phyloP scores from a whole-genome alignment of 768 basidiomycete genomes.

The Serendipita vermifera region DNA sequence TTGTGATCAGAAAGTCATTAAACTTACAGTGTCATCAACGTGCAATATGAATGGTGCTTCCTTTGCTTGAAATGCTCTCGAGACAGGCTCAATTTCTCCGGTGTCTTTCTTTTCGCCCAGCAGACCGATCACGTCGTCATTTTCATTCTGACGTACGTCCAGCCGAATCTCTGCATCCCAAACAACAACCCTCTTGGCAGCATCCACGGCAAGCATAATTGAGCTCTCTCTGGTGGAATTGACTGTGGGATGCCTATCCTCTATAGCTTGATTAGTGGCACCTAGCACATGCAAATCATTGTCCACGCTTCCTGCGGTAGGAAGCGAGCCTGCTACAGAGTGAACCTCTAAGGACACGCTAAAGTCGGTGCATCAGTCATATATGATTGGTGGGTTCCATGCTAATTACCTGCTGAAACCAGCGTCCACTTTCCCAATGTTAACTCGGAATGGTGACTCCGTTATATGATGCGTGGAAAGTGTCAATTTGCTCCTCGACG shows the following conservation, averaged over 20 bases:
- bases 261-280: background rate
- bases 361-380: slow-evolving; percentile 6
- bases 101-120: background rate
- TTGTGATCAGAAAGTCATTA: background rate
- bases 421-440: slow-evolving; percentile 52
- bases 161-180: slow-evolving; percentile 48
- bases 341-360: slow-evolving; percentile 56
- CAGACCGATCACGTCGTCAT: background rate
- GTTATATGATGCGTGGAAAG: slow-evolving; percentile 63
- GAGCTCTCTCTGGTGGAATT: slow-evolving; percentile 40
- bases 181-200: slow-evolving; percentile 44
- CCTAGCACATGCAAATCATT: background rate
- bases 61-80: background rate
- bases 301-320: slow-evolving; percentile 36
- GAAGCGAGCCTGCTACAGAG: slow-evolving; percentile 62
- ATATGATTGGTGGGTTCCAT: background rate
- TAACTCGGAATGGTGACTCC: slow-evolving; percentile 64
- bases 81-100: background rate
- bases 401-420: slow-evolving; percentile 55
- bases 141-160: background rate
- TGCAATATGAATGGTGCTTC: background rate
- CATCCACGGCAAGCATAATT: too few relatives aligned
- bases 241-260: slow-evolving; percentile 40
- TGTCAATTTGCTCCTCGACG: slow-evolving; percentile 60
- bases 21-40: background rate